Conservation (phyloP, 192 early-diverging fungal species). For the Thamnidium elegans region DNA sequence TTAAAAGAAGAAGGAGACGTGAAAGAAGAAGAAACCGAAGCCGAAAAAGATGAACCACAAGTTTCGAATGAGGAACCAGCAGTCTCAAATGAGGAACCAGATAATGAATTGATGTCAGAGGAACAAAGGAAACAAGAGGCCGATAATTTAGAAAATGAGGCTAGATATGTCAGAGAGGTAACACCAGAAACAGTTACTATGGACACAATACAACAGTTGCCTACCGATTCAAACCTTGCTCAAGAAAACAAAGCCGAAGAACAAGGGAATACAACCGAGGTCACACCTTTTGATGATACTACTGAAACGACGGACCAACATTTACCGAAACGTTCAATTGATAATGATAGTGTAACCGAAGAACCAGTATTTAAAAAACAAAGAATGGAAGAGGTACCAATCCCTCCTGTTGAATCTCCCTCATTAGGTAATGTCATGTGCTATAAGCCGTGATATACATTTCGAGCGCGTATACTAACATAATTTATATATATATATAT, state of each 20-base stretch:
- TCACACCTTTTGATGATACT: too few species aligned
- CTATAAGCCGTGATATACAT: too few species aligned
- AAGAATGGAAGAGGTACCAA: not conserved
- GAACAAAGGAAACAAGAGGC: not conserved
- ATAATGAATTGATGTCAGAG: not conserved
- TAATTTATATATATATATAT: too few species aligned
- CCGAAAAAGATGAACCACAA: not conserved
- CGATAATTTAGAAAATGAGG: not conserved
- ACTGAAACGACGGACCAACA: too few species aligned
- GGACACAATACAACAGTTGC: too few species aligned
- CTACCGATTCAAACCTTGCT: too few species aligned
- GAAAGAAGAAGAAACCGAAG: not conserved
- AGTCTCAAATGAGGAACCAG: constrained; percentile 3
- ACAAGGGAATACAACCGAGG: too few species aligned
- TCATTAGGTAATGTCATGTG: too few species aligned
- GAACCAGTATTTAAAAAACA: not conserved
- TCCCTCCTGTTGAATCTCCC: not conserved
- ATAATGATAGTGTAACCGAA: too few species aligned
- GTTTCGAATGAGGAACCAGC: not conserved
- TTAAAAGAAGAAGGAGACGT: constrained; percentile 1
- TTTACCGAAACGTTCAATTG: too few species aligned
- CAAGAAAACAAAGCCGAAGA: too few species aligned
- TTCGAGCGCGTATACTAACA: too few species aligned
- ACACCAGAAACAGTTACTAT: not conserved
- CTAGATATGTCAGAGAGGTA: not conserved